Conservation (phyloP, 495 filamentous ascomycete species). For the Astrothelium subdiscretum region DNA sequence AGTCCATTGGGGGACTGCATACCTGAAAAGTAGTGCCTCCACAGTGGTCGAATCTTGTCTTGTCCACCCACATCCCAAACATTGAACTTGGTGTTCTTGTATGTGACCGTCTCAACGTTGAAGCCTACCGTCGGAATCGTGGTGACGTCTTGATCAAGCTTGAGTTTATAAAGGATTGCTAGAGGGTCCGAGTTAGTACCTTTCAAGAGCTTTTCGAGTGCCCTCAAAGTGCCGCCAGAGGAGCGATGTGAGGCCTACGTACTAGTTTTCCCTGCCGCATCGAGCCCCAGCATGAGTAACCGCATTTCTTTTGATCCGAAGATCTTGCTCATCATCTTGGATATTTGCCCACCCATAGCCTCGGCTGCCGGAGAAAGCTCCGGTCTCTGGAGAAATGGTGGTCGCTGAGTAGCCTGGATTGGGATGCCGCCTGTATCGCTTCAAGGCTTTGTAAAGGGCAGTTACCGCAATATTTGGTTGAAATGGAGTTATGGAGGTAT, state of each 20-base stretch:
- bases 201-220: not conserved
- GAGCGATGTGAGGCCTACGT: slow-evolving; percentile 20
- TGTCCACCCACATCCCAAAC: slow-evolving; percentile 99
- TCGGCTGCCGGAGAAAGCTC: not conserved
- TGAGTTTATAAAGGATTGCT: slow-evolving; percentile 99
- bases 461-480: too few relatives aligned
- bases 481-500: not conserved
- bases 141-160: slow-evolving; percentile 93
- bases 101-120: slow-evolving; percentile 98
- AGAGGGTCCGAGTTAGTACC: slow-evolving; percentile 8
- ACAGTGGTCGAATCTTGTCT: slow-evolving; percentile 96
- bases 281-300: slow-evolving; percentile 91
- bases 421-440: too few relatives aligned
- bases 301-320: slow-evolving; percentile 99
- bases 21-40: slow-evolving; percentile 98
- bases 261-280: slow-evolving; percentile 97
- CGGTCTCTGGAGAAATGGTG: not conserved
- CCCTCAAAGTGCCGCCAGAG: not conserved
- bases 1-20: slow-evolving; percentile 15
- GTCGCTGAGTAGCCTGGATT: not conserved
- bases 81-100: slow-evolving; percentile 99
- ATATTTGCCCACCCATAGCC: slow-evolving; percentile 66
- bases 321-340: slow-evolving; percentile 91
- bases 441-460: too few relatives aligned
- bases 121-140: slow-evolving; percentile 99